Base-by-base conservation (phyloP, 768 basidiomycete species). In the Kwoniella europaea region DNA sequence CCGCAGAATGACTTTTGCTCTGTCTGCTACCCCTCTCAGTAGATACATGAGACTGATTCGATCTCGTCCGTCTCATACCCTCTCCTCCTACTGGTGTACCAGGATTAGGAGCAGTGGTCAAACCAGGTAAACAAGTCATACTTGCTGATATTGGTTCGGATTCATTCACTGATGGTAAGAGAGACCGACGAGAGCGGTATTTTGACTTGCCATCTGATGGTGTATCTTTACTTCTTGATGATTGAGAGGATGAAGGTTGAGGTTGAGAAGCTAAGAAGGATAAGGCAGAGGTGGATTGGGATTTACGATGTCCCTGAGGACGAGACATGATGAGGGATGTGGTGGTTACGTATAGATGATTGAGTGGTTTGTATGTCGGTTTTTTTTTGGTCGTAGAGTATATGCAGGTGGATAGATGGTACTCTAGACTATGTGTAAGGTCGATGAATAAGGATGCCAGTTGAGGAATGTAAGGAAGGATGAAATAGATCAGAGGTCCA, bases 251-350 rank as follows among this genome's bases (percentile, higher is more conserved):
- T 24, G 56, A 61, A 2, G 55, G 20, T n/a, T 20, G n/a, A 4
- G 54, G 46, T 29, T 65, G 61, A 2, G 69, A 63, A 20, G 75
- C 72, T 24, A 78, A 65, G 15, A 70, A 56, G 10, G 75, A 56
- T 15, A 79, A 54, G 0, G 77, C 77, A 22, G 77, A 79, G 10
- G 77, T 76, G 12, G 77, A 79, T 27, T 76, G 77, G 3, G 73
- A 76, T 62, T 79, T 79, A 29, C 77, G 62, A 50, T 79, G 77
- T 18, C 71, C 53, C 55, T 71, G 73, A 10, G 68, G 57, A 41
- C 67, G 58, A 12, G 60, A 68, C 67, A 68, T 68, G 27, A 5
- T 62, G 54, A 56, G n/a, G 46, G 7, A 35, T 35, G 35, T 35
- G 35, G 7, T 35, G 35, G 35, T 35, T 9, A 35, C 35, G 35